A percentile compares a stretch with the other conserved stretches of the same genome.
Evolutionary conservation across 805 yeast genomes (phyloP).

Genomic region (Soucietia sequanensis): DNA sequence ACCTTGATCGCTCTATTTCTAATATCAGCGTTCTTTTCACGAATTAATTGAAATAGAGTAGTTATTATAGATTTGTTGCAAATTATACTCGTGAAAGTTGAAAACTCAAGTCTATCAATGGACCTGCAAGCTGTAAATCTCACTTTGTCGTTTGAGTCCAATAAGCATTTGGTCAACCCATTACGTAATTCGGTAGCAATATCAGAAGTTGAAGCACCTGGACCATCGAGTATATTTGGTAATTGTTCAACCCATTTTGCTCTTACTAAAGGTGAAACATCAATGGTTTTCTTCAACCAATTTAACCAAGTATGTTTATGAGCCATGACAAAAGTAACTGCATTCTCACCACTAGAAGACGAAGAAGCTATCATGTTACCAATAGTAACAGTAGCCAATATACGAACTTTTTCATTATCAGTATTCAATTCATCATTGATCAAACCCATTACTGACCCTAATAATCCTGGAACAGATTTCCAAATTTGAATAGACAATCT

Average conservation of each 20-base stretch:
- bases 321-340: conserved; percentile 55
- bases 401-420: conserved; percentile 59
- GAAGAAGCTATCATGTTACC: conserved; percentile 55
- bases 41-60: conserved; percentile 58
- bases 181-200: conserved; percentile 36
- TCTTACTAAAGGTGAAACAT: conserved; percentile 63
- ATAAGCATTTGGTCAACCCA: conserved; percentile 64
- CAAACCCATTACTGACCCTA: conserved; percentile 72
- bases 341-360: conserved; percentile 34
- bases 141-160: conserved; percentile 75
- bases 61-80: conserved; percentile 47
- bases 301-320: conserved; percentile 61
- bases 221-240: conserved; percentile 42
- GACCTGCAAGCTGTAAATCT: conserved; percentile 59
- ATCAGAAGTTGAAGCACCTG: conserved; percentile 50
- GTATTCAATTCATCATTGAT: conserved; percentile 79
- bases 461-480: conserved; percentile 73
- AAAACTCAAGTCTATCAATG: conserved; percentile 46
- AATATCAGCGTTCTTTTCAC: conserved; percentile 69
- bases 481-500: conserved; percentile 64
- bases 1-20: conserved; percentile 58
- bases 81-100: conserved; percentile 47
- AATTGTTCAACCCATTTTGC: conserved; percentile 66
- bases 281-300: conserved; percentile 78
- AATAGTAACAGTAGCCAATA: conserved; percentile 69